These are phyloP conservation scores for Zasmidium cellare DNA, from an alignment of 2,329 filamentous ascomycete genomes.

Conservation along the genomic window DNA sequence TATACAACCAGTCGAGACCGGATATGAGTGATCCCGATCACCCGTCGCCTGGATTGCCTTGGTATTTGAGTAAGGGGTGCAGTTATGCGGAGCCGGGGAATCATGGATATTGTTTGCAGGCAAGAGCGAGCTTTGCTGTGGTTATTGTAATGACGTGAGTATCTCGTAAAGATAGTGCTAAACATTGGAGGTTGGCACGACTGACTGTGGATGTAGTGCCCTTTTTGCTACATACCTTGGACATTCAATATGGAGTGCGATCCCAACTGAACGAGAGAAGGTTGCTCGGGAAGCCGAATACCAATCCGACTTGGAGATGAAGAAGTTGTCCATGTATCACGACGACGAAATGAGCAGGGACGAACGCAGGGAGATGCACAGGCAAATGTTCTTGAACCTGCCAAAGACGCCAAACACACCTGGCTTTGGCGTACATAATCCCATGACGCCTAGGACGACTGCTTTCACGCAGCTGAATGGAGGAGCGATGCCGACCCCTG, in stretches of 20 bases:
- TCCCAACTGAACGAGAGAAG: conserved; percentile 42
- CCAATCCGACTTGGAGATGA: conserved; percentile 48
- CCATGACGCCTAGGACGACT: conserved; percentile 65
- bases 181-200: conserved; percentile 1
- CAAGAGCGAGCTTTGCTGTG: conserved; percentile 66
- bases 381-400: conserved; percentile 35
- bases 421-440: conserved; percentile 32
- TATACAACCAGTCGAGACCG: conserved; percentile 70
- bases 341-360: conserved; percentile 46
- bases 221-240: conserved; percentile 61
- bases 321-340: conserved; percentile 51
- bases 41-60: conserved; percentile 63
- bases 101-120: conserved; percentile 62
- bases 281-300: conserved; percentile 28
- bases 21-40: conserved; percentile 68
- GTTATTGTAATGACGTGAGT: conserved; percentile 69
- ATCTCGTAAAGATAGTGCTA: neutral
- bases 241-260: conserved; percentile 58
- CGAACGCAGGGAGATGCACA: conserved; percentile 60
- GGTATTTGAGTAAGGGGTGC: conserved; percentile 75
- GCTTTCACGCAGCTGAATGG: conserved; percentile 63
- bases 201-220: conserved; percentile 42
- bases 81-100: conserved; percentile 48
- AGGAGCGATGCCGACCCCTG: conserved; percentile 14
- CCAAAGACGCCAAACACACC: conserved; percentile 50